Percentiles rank a stretch among this genome's conserved stretches.
Evolutionary conservation across 768 basidiomycete species (phyloP).

Genomic region (Cystoderma amianthinum): DNA sequence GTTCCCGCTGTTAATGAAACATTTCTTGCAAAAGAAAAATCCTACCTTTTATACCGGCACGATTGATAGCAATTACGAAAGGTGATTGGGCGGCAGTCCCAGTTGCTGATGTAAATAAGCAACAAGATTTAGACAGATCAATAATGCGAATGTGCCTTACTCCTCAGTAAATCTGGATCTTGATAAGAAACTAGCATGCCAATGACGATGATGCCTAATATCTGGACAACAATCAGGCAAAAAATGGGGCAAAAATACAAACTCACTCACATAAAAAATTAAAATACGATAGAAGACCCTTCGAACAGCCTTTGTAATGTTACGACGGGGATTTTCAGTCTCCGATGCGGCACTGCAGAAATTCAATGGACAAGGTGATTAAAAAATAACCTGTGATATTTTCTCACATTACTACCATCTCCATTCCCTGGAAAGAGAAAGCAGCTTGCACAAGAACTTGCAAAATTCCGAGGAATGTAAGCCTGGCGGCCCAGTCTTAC

Average conservation of each 20-base stretch:
- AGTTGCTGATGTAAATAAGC: slow-evolving; percentile 18
- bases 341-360: slow-evolving; percentile 61
- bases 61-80: slow-evolving; percentile 76
- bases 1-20: too few relatives aligned
- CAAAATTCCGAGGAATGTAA: slow-evolving; percentile 39
- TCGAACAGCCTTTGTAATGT: slow-evolving; percentile 69
- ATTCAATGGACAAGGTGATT: too few relatives aligned
- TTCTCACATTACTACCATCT: slow-evolving; percentile 60
- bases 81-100: slow-evolving; percentile 75
- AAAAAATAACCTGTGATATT: background rate
- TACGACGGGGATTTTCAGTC: slow-evolving; percentile 70
- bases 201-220: slow-evolving; percentile 65
- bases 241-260: background rate
- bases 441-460: slow-evolving; percentile 45
- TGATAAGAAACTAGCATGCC: slow-evolving; percentile 76
- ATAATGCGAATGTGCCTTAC: slow-evolving; percentile 10
- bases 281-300: slow-evolving; percentile 79
- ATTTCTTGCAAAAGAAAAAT: too few relatives aligned
- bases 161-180: slow-evolving; percentile 42
- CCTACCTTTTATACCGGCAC: slow-evolving; percentile 61
- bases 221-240: slow-evolving; percentile 21
- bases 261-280: slow-evolving; percentile 65
- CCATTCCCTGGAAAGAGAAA: slow-evolving; percentile 77
- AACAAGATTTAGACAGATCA: background rate
- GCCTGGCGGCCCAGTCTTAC: too few relatives aligned